Evolutionary conservation across 2,329 filamentous ascomycete species (phyloP).

Genomic region (Claviceps citrina): DNA sequence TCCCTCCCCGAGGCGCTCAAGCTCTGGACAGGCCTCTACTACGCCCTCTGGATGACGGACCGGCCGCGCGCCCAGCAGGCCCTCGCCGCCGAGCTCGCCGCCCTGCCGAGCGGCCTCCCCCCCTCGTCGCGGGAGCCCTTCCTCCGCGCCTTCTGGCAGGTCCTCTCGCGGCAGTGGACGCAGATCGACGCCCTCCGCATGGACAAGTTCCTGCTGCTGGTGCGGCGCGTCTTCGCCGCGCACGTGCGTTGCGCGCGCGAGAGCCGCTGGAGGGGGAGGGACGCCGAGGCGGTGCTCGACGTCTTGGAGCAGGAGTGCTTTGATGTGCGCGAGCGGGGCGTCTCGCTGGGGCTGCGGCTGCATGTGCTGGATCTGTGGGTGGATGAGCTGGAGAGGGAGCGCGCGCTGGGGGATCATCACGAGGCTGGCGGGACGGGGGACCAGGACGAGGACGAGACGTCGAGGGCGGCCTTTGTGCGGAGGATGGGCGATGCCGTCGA

Average conservation of each 20-base stretch:
- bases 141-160: slow-evolving; percentile 55
- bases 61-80: slow-evolving; percentile 74
- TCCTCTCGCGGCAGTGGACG: slow-evolving; percentile 55
- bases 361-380: slow-evolving; percentile 85
- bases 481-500: slow-evolving; percentile 39
- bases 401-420: slow-evolving; percentile 30
- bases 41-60: slow-evolving; percentile 87
- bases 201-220: slow-evolving; percentile 84
- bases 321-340: slow-evolving; percentile 29
- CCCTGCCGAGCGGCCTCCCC: slow-evolving; percentile 43
- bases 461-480: slow-evolving; percentile 33
- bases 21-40: slow-evolving; percentile 91
- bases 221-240: slow-evolving; percentile 63
- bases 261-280: slow-evolving; percentile 19
- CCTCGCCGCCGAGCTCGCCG: slow-evolving; percentile 63
- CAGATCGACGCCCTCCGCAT: slow-evolving; percentile 62
- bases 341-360: slow-evolving; percentile 71
- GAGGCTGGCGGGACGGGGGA: neutral
- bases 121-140: slow-evolving; percentile 27
- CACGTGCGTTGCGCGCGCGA: slow-evolving; percentile 37
- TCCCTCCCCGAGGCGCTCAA: slow-evolving; percentile 61
- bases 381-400: slow-evolving; percentile 68
- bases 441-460: slow-evolving; percentile 7
- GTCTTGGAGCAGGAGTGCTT: slow-evolving; percentile 19
- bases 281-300: slow-evolving; percentile 13